Base-by-base conservation (phyloP, 305 asterid genomes). In the Caryopteris hybrid region DNA sequence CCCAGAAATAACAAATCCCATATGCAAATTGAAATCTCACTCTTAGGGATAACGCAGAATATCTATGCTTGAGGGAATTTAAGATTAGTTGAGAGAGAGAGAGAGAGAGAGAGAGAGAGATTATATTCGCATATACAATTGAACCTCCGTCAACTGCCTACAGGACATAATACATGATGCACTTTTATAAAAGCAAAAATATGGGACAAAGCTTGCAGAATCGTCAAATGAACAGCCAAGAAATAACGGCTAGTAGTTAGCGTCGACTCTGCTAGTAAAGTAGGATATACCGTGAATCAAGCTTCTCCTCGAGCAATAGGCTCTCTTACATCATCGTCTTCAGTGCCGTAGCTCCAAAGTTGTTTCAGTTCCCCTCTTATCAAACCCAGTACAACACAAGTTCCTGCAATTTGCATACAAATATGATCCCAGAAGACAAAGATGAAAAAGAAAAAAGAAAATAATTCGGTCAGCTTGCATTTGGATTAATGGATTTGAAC, bases 361-460 rank as follows among this genome's bases (percentile, higher is more conserved):
- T 68, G 85, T 75, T 75, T 89, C 78, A 87, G 62, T 85, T 94
- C 97, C 55, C 83, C 84, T 80, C 96, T 81, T 43, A 84, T 61
- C 71, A 61, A 59, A 34, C 96, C 97, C 96, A 94, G 70, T 61
- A 86, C 33, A 57, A 94, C 78, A 74, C 90, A 84, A 27, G 84
- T 68, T 61, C 99, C 99, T 94, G 89, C 45, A 23, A 36, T 73
- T 64, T 39, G 69, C 58, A 17, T 34, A 47, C 29, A 10, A 10
- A 4, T 9, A 10, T 29, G 25, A 65, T 33, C 41, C 57, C 33
- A 48, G 21, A 42, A 22, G 43, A 57, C n/a, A 47, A 31, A 69
- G 9, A 16, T 4, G 21, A 4, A 22, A 14, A 64, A 31, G 38
- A 2, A 41, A 29, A 25, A n/a, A 29, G 16, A 23, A 68, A 41